Evolutionary conservation across 352 stramenopile species (phyloP).

Genomic region (Blastocystis sp.): DNA sequence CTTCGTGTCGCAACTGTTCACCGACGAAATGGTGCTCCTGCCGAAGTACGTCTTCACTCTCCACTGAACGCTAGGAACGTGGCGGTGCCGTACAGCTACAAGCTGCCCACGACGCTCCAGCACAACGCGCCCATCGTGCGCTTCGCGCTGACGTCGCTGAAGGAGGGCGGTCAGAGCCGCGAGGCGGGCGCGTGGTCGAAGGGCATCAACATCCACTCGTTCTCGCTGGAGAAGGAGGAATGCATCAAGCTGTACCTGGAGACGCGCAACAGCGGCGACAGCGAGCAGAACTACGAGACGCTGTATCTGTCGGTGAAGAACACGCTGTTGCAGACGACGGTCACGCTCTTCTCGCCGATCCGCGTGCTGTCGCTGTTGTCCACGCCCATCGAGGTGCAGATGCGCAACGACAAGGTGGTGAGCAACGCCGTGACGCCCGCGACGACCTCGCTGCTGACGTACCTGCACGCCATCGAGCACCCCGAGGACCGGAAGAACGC

Average conservation of each 20-base stretch:
- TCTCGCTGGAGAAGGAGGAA: conserved; percentile 59
- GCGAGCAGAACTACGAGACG: conserved; percentile 6
- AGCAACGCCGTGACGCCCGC: conserved; percentile 31
- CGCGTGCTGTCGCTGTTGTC: conserved; percentile 52
- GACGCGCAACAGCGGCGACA: not conserved
- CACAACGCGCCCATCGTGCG: conserved; percentile 54
- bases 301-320: conserved; percentile 45
- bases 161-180: not conserved
- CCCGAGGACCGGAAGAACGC: conserved; percentile 4
- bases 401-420: conserved; percentile 25
- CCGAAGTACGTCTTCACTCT: not conserved
- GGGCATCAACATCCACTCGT: conserved; percentile 63
- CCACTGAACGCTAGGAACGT: not conserved
- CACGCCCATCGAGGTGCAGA: conserved; percentile 42
- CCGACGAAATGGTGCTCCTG: conserved; percentile 41
- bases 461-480: not conserved
- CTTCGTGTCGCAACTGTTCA: conserved; percentile 61
- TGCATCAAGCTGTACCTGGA: conserved; percentile 45
- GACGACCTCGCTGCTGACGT: conserved; percentile 36
- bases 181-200: conserved; percentile 57
- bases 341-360: conserved; percentile 56
- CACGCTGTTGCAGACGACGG: conserved; percentile 42
- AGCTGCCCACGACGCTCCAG: not conserved
- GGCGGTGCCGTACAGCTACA: conserved; percentile 32
- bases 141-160: conserved; percentile 4